These are phyloP conservation scores for Gymnopus androsaceus DNA, from an alignment of 1,284 basidiomycete species.

Conservation along the genomic window DNA sequence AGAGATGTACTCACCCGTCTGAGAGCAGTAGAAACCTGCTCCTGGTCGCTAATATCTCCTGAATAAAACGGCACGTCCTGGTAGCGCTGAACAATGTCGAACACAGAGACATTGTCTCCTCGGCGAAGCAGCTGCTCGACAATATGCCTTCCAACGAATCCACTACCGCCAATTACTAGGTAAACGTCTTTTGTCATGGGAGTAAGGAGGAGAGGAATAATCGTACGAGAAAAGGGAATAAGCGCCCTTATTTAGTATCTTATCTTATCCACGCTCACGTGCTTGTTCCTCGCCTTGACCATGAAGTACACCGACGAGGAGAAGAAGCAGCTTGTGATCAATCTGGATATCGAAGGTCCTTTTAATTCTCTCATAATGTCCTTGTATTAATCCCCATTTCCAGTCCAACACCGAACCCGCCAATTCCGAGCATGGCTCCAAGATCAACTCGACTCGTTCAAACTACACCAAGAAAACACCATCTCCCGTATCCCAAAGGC, in stretches of 20 bases:
- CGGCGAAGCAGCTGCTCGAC: constrained; percentile 80
- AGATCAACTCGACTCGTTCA: constrained; percentile 71
- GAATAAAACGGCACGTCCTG: constrained; percentile 84
- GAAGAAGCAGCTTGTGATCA: constrained; percentile 71
- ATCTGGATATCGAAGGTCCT: constrained; percentile 81
- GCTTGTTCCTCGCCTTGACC: constrained; percentile 3
- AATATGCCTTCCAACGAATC: constrained; percentile 90
- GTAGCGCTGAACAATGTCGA: constrained; percentile 90
- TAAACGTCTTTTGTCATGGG: constrained; percentile 53
- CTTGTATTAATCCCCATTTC: constrained; percentile 13
- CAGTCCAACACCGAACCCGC: constrained; percentile 69
- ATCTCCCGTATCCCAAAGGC: constrained; percentile 75
- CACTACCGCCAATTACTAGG: constrained; percentile 88
- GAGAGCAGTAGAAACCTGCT: constrained; percentile 71
- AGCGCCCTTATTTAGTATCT: constrained; percentile 22
- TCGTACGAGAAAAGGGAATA: constrained; percentile 24
- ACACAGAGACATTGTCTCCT: constrained; percentile 79
- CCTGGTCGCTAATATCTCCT: constrained; percentile 82
- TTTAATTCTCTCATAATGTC: constrained; percentile 18
- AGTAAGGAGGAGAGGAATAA: neutral
- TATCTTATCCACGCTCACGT: constrained; percentile 3
- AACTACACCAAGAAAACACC: constrained; percentile 70
- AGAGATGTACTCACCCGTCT: constrained; percentile 70
- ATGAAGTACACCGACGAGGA: constrained; percentile 53
- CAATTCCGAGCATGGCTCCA: constrained; percentile 73